A percentile compares a stretch with the other conserved stretches of the same genome.
Conservation (phyloP, 768 basidiomycete genomes). For the Naganishia randhawae region DNA sequence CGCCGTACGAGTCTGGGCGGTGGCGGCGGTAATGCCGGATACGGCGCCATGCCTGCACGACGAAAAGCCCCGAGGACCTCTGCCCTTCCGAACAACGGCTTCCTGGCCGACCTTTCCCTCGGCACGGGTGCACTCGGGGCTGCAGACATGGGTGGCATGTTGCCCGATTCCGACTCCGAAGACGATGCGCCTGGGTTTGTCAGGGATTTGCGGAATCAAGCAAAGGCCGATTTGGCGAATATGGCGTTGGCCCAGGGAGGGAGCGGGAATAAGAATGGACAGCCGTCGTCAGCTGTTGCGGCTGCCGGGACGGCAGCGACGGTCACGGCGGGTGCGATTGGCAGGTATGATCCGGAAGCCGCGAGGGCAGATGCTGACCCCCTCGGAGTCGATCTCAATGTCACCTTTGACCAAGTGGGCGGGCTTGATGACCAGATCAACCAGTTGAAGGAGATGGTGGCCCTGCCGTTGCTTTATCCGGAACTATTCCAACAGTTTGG, state of each 20-base stretch:
- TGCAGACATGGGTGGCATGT: slow-evolving; percentile 1
- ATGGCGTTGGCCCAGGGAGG: slow-evolving; percentile 25
- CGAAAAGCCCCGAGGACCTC: background rate
- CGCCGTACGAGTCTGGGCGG: slow-evolving; percentile 14
- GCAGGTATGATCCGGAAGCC: slow-evolving; percentile 29
- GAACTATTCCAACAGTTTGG: slow-evolving; percentile 93
- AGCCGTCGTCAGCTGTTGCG: background rate
- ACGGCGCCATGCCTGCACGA: slow-evolving; percentile 11
- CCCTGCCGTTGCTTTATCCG: slow-evolving; percentile 88
- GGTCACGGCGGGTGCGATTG: slow-evolving; percentile 27
- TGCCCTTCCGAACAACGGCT: slow-evolving; percentile 21
- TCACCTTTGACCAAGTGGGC: slow-evolving; percentile 94
- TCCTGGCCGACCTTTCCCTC: slow-evolving; percentile 10
- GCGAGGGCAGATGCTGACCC: slow-evolving; percentile 94
- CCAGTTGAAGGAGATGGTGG: slow-evolving; percentile 95
- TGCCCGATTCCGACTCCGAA: slow-evolving; percentile 31
- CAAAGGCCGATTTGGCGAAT: slow-evolving; percentile 19
- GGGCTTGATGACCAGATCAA: slow-evolving; percentile 95
- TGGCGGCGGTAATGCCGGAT: background rate
- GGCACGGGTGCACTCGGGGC: slow-evolving; percentile 19
- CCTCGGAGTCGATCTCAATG: slow-evolving; percentile 82
- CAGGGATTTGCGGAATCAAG: slow-evolving; percentile 28
- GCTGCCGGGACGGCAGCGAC: slow-evolving; percentile 14
- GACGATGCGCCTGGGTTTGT: slow-evolving; percentile 28
- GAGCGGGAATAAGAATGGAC: slow-evolving; percentile 1